A percentile compares a stretch with the other conserved stretches of the same genome.
Evolutionary conservation across 2,329 filamentous ascomycete species (phyloP).

Genomic region (Nigrospora osmanthi): DNA sequence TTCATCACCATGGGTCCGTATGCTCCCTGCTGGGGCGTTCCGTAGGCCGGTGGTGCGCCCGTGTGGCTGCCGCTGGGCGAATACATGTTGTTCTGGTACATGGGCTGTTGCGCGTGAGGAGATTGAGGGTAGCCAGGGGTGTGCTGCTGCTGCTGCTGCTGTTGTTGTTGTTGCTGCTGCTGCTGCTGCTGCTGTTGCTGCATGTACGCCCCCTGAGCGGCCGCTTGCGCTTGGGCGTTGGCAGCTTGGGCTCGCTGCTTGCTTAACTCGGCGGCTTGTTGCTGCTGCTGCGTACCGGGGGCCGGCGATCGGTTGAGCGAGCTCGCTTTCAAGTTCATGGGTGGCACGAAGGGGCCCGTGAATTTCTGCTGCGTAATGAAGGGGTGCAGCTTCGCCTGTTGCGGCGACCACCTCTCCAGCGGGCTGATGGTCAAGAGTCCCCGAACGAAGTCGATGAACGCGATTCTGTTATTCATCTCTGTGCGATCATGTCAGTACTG

Average conservation of each 20-base stretch:
- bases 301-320: slow-evolving; percentile 81
- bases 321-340: slow-evolving; percentile 90
- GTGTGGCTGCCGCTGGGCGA: slow-evolving; percentile 46
- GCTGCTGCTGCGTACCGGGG: slow-evolving; percentile 89
- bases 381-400: slow-evolving; percentile 93
- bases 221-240: slow-evolving; percentile 61
- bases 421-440: slow-evolving; percentile 92
- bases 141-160: slow-evolving; percentile 31
- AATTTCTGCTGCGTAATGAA: slow-evolving; percentile 99
- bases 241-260: slow-evolving; percentile 78
- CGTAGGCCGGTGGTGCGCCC: slow-evolving; percentile 71
- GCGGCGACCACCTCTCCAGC: slow-evolving; percentile 92
- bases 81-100: slow-evolving; percentile 85
- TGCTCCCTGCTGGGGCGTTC: slow-evolving; percentile 54
- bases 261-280: slow-evolving; percentile 87
- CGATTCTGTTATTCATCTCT: slow-evolving; percentile 98
- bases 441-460: slow-evolving; percentile 96
- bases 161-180: slow-evolving; percentile 7
- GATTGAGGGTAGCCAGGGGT: slow-evolving; percentile 26
- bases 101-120: slow-evolving; percentile 47
- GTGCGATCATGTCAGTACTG: slow-evolving; percentile 13
- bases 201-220: slow-evolving; percentile 58
- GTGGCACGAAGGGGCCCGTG: slow-evolving; percentile 90
- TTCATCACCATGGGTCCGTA: slow-evolving; percentile 71
- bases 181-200: slow-evolving; percentile 33